Evolutionary conservation across 1,139 yeast species (phyloP), one percentile per base, ranked within the genome.

Genomic region (Sugiyamaella grinbergsii): DNA sequence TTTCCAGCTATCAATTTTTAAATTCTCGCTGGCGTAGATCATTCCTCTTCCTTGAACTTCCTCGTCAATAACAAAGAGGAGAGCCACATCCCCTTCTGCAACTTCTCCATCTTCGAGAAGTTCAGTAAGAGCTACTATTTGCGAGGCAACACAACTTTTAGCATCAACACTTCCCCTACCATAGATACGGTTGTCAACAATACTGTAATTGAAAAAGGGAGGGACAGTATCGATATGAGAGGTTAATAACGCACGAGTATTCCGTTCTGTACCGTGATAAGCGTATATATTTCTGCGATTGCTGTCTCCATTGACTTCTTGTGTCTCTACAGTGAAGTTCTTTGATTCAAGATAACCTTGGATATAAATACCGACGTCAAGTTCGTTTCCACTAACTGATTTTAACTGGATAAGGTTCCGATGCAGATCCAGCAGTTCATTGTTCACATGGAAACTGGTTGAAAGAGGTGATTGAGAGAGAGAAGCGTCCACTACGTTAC

Each of bases 161-260:
- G 87, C 90, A 60, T 83, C 90, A 51, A 78, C 74, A 3, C 84
- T 65, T 1, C 91, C 91, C 51, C 90, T 72, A 8, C 90, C 90
- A 58, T 72, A 77, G 19, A 83, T 80, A 42, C 66, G 66, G 40
- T 74, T 70, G 4, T 79, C 82, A n/a, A 76, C 74, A 11, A 75
- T 64, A 4, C 62, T 62, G 65, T 82, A 83, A 0, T 79, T 78
- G 49, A 82, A 66, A 58, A 62, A 82, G 0, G 89, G 89, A 11
- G 89, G 89, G 5, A 83, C 90, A 0, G 89, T 83, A 59, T 83
- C 90, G 36, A 82, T 78, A 59, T 83, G 90, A 10, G 86, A 78
- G 1, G 88, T 81, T 28, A 83, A 61, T 47, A 82, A 63, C 11
- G 80, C 76, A 51, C 68, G 72, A 16, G 84, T 77, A 57, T 78